These are phyloP conservation scores for Plectranthus barbatus DNA, from an alignment of 257 asterid species.

Conservation along the genomic window DNA sequence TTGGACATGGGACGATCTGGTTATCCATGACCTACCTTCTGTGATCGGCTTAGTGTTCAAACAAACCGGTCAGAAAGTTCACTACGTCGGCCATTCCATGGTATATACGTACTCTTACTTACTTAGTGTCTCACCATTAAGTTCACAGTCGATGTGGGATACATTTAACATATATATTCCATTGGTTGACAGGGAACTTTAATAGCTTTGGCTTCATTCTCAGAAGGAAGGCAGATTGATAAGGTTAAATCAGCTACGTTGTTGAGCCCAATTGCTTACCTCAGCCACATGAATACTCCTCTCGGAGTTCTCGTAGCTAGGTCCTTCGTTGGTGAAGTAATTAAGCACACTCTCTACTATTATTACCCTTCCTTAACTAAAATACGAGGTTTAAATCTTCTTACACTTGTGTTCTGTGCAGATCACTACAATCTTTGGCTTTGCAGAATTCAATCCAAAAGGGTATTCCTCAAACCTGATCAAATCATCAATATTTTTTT, in stretches of 20 bases:
- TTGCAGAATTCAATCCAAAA: slow-evolving; percentile 75
- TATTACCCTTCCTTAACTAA: not conserved
- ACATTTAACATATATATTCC: too few relatives aligned
- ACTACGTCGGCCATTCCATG: slow-evolving; percentile 68
- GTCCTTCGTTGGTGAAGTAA: slow-evolving; percentile 73
- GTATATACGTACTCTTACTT: too few relatives aligned
- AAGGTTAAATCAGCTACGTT: slow-evolving; percentile 73
- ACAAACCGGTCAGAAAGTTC: slow-evolving; percentile 46
- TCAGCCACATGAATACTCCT: slow-evolving; percentile 70
- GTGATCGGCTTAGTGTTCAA: slow-evolving; percentile 34
- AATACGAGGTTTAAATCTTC: not conserved
- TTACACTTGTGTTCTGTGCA: slow-evolving; percentile 16
- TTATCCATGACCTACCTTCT: slow-evolving; percentile 45
- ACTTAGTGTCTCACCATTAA: too few relatives aligned
- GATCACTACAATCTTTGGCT: slow-evolving; percentile 56
- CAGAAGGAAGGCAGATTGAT: slow-evolving; percentile 55
- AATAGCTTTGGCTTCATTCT: slow-evolving; percentile 69
- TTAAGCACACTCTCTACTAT: not conserved
- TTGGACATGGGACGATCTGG: slow-evolving; percentile 81
- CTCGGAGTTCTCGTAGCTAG: slow-evolving; percentile 49
- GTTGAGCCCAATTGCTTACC: slow-evolving; percentile 76
- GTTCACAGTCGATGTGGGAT: too few relatives aligned
- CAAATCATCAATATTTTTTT: too few relatives aligned
- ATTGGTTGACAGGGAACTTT: slow-evolving; percentile 56
- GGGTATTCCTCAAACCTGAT: slow-evolving; percentile 31